phyloP scores from a whole-genome alignment of 108 stramenopile genomes.

The Heterococcus sp. region DNA sequence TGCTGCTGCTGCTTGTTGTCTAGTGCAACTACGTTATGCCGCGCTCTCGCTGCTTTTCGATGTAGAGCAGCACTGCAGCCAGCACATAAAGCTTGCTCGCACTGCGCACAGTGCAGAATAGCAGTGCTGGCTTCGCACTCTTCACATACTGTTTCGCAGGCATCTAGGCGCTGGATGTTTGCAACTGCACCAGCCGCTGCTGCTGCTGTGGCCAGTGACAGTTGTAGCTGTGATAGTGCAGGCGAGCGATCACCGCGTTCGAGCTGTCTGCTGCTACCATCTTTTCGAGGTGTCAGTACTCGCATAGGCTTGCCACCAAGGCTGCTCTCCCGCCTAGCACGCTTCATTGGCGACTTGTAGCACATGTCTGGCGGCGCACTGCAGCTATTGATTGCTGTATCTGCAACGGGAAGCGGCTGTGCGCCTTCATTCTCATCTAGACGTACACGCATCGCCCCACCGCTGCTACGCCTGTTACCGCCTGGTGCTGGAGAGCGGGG shows the following conservation, averaged over 20 bases:
- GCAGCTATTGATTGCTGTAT: too few relatives aligned
- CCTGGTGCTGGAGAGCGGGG: too few relatives aligned
- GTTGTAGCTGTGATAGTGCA: background rate
- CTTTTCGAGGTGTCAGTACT: background rate
- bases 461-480: too few relatives aligned
- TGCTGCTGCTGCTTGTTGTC: background rate
- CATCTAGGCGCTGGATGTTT: background rate
- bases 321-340: background rate
- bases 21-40: background rate
- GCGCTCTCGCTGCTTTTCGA: background rate
- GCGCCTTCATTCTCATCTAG: too few relatives aligned
- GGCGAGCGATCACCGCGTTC: background rate
- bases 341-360: background rate
- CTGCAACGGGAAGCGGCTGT: too few relatives aligned
- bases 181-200: background rate
- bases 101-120: background rate
- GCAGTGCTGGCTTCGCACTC: background rate
- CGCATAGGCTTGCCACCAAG: background rate
- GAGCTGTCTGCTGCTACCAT: background rate
- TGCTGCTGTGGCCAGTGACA: background rate
- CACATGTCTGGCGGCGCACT: too few relatives aligned
- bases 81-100: background rate
- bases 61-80: background rate
- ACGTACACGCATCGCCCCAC: too few relatives aligned
- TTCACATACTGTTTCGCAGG: background rate